Base-by-base conservation (phyloP, 306 rosid genomes). In the Glycyrrhiza uralensis region DNA sequence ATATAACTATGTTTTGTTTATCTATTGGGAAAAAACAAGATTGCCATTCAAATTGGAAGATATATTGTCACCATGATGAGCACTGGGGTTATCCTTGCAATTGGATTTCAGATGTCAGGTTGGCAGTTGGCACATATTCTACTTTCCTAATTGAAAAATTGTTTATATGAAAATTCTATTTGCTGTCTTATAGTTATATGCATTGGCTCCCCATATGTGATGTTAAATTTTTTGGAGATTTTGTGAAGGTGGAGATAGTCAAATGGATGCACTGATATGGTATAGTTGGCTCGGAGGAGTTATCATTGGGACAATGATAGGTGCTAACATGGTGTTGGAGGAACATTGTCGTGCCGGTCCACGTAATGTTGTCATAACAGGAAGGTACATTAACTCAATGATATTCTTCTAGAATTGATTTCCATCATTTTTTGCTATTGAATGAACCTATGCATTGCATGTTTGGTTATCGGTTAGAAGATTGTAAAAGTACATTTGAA, bases 21-120 rank as follows among this genome's bases (percentile, higher is more conserved):
- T 46, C 7, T 52, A 28, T 80, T 51, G 52, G 38, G 13, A 30
- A n/a, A 11, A 52, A 46, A 70, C 69, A 36, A 94, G 98, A 81
- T 84, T 75, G 97, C 97, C 15, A 50, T 94, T 55, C 96, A 89
- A 80, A 79, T 94, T 50, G 97, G 97, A 74, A 91, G 98, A 78
- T 94, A 91, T 79, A 91, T 94, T 44, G 94, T 91, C 79, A 94
- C 98, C 18, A 89, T 94, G 97, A 89, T 87, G 98, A 91, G 98
- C 88, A 94, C 95, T 1, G 98, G 98, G 71, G 96, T 86, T 39
- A 75, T 91, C 68, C 91, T 94, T 64, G 87, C 83, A 59, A 81
- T 89, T 75, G 98, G 97, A 44, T 89, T 89, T 88, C 93, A 85
- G 79, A 79, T 91, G 86, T 91, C 98, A 81, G 97, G 98, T 94